Evolutionary conservation across 345 rosid species (phyloP), one percentile per base, ranked within the genome.

Genomic region (Cardiospermum halicacabum): DNA sequence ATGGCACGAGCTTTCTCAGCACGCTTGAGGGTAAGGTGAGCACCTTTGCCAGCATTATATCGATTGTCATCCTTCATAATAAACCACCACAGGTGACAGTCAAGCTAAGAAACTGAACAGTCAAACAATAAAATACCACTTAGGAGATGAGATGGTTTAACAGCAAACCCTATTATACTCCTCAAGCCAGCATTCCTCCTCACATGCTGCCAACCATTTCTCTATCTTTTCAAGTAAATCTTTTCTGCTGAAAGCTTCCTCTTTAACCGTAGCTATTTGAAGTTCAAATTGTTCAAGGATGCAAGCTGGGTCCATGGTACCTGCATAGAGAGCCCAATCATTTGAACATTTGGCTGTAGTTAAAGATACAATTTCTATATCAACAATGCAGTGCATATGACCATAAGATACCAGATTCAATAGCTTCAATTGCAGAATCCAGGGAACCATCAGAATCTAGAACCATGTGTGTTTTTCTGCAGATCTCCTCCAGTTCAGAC

Each of bases 171-270:
- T 86, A 74, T 91, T 91, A 62, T 95, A 91, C 74, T 95, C 98
- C 74, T 95, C 99, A 53, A 95, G 98, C 99, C 99, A 95, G 37
- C 89, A 79, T 71, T 95, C 99, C 72, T 95, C 98, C 32, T 95
- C 98, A 60, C 99, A 89, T 19, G 98, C 97, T 54, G 71, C 79
- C 76, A 85, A 68, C 99, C 99, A 95, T 78, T 89, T 95, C 80
- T 95, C 99, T 10, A 91, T 86, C 81, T 77, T 91, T 67, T 95
- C 99, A 32, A 95, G 97, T 61, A 95, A 75, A 55, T 95, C 99
- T 61, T 88, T 91, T 72, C 98, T 73, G 79, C 90, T 78, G 68
- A 91, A 78, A 59, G 98, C 93, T 80, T 91, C 96, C 80, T 87
- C 99, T 75, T 89, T 91, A 30, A 85, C 81, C 68, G 81, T 84